A percentile compares a stretch with the other conserved stretches of the same genome.
phyloP scores from a whole-genome alignment of 2,329 filamentous ascomycete species.

The Nectriaceae sp. region DNA sequence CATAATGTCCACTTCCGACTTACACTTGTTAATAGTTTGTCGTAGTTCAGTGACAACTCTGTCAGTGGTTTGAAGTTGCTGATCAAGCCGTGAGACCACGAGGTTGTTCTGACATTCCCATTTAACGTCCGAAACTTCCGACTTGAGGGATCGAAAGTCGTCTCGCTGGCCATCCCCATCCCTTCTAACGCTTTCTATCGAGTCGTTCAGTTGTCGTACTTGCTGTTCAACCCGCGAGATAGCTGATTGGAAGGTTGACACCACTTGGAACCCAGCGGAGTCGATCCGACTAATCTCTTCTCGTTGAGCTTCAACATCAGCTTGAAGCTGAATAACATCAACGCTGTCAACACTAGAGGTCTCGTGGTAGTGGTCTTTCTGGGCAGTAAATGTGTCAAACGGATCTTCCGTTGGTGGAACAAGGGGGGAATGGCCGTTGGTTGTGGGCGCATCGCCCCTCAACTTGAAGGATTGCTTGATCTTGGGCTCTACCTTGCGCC shows the following conservation, averaged over 20 bases:
- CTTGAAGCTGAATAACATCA: conserved; percentile 33
- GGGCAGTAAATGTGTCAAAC: background rate
- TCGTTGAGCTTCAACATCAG: conserved; percentile 35
- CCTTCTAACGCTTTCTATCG: conserved; percentile 26
- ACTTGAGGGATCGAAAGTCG: conserved; percentile 30
- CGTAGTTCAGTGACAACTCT: conserved; percentile 20
- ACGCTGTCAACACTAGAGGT: conserved; percentile 2
- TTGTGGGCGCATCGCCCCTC: conserved; percentile 16
- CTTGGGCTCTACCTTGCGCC: conserved; percentile 29
- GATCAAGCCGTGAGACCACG: conserved; percentile 21
- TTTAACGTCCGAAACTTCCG: conserved; percentile 23
- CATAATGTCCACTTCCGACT: conserved; percentile 16
- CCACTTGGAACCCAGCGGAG: conserved; percentile 37
- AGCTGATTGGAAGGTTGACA: conserved; percentile 38
- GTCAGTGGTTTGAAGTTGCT: conserved; percentile 24
- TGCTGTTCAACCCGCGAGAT: conserved; percentile 38
- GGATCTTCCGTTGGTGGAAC: background rate
- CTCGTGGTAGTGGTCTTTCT: background rate
- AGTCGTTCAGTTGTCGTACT: conserved; percentile 33
- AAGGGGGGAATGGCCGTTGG: conserved; percentile 6
- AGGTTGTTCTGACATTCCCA: conserved; percentile 11
- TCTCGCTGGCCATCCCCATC: conserved; percentile 23
- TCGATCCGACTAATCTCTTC: conserved; percentile 40
- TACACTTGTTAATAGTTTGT: conserved; percentile 17
- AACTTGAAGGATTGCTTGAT: conserved; percentile 37